Percentiles rank a stretch among this genome's conserved stretches.
Evolutionary conservation across 2,329 filamentous ascomycete genomes (phyloP).

Genomic region (Pseudogymnoascus verrucosus): DNA sequence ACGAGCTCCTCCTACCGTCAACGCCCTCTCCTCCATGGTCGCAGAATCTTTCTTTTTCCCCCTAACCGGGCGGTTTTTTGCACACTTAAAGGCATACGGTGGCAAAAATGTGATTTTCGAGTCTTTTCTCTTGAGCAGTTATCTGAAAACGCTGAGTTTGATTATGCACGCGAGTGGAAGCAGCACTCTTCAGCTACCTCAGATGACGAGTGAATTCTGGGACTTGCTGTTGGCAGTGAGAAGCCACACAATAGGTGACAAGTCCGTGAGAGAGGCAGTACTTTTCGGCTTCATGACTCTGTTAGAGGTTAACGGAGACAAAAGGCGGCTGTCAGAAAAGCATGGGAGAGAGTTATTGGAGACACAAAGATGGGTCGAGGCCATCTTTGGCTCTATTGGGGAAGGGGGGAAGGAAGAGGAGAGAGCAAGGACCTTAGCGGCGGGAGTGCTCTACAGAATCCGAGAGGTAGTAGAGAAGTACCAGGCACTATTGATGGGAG

Average conservation of each 20-base stretch:
- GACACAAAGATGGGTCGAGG: conserved; percentile 76
- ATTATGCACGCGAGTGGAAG: conserved; percentile 78
- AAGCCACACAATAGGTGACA: conserved; percentile 50
- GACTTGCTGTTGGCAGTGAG: conserved; percentile 69
- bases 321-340: conserved; percentile 62
- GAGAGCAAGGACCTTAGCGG: conserved; percentile 69
- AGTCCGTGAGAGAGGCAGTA: conserved; percentile 62
- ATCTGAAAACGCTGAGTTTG: conserved; percentile 78
- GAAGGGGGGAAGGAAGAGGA: conserved; percentile 57
- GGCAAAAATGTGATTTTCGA: conserved; percentile 58
- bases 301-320: conserved; percentile 72
- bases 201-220: conserved; percentile 80
- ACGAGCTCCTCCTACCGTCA: conserved; percentile 53
- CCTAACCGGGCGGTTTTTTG: conserved; percentile 70
- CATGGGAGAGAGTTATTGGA: conserved; percentile 74
- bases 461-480: conserved; percentile 78
- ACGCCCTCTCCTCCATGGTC: conserved; percentile 70
- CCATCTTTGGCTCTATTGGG: conserved; percentile 55
- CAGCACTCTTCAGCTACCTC: conserved; percentile 63
- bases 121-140: conserved; percentile 67
- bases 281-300: conserved; percentile 73
- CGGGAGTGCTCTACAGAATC: conserved; percentile 68
- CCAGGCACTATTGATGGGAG: conserved; percentile 67
- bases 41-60: conserved; percentile 78
- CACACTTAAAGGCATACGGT: conserved; percentile 47